Conservation (phyloP, 2,329 filamentous ascomycete genomes). For the Pseudopithomyces maydicus region DNA sequence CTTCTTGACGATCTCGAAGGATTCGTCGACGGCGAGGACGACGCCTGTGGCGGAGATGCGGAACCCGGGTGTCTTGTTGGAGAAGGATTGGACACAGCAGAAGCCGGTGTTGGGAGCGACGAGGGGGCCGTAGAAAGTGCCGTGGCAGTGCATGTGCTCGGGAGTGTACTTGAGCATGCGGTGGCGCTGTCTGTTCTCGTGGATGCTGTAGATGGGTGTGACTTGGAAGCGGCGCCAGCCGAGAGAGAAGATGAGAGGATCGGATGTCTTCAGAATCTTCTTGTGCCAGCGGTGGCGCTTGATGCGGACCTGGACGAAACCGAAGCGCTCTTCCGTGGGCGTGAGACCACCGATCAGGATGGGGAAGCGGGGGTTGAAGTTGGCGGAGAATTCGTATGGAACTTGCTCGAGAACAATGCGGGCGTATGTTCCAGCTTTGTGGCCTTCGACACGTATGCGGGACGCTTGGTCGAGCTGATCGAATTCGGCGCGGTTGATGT, state of each 20-base stretch:
- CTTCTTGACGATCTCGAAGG: slow-evolving; percentile 98
- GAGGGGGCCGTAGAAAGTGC: slow-evolving; percentile 91
- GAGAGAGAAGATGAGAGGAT: slow-evolving; percentile 94
- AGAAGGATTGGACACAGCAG: slow-evolving; percentile 89
- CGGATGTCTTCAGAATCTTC: slow-evolving; percentile 97
- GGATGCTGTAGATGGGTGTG: slow-evolving; percentile 91
- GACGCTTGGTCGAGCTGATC: slow-evolving; percentile 84
- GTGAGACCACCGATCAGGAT: slow-evolving; percentile 90
- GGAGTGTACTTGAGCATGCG: slow-evolving; percentile 99
- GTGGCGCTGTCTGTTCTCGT: slow-evolving; percentile 89
- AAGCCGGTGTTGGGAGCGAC: slow-evolving; percentile 97
- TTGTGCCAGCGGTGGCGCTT: slow-evolving; percentile 99
- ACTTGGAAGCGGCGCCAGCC: slow-evolving; percentile 96
- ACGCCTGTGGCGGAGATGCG: slow-evolving; percentile 93
- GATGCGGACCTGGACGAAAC: slow-evolving; percentile 92
- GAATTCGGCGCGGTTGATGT: slow-evolving; percentile 96
- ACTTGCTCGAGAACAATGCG: slow-evolving; percentile 88
- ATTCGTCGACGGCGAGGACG: slow-evolving; percentile 91
- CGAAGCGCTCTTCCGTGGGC: slow-evolving; percentile 92
- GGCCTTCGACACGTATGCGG: slow-evolving; percentile 83
- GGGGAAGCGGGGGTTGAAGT: slow-evolving; percentile 81
- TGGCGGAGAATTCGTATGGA: slow-evolving; percentile 83
- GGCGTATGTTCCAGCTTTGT: slow-evolving; percentile 89
- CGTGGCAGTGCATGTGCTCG: slow-evolving; percentile 99
- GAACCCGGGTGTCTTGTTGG: slow-evolving; percentile 84